A percentile compares a stretch with the other conserved stretches of the same genome.
These are phyloP conservation scores for Leccinum longicurvipes DNA, from an alignment of 768 basidiomycete species.

Conservation along the genomic window DNA sequence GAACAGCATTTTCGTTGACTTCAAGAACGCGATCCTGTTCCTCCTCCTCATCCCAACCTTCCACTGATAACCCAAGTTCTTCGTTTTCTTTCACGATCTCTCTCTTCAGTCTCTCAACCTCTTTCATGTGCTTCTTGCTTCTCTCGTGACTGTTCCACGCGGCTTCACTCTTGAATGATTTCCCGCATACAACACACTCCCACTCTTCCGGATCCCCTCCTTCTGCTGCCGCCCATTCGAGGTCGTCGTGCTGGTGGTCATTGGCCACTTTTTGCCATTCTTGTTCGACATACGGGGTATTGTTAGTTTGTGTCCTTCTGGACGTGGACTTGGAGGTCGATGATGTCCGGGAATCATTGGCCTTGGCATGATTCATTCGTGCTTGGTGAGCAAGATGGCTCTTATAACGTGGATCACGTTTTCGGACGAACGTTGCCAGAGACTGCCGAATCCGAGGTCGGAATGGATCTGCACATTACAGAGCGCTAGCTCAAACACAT, in stretches of 20 bases:
- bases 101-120: constrained; percentile 71
- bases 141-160: constrained; percentile 97
- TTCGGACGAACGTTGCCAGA: constrained; percentile 70
- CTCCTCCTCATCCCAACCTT: constrained; percentile 29
- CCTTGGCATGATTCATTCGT: constrained; percentile 35
- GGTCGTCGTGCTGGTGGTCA: constrained; percentile 40
- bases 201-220: constrained; percentile 74
- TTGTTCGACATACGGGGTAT: constrained; percentile 68
- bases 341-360: constrained; percentile 29
- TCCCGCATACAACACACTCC: constrained; percentile 95
- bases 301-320: constrained; percentile 25
- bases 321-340: constrained; percentile 22
- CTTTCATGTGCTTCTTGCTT: constrained; percentile 90
- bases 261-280: constrained; percentile 78
- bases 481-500: constrained; percentile 23
- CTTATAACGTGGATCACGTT: constrained; percentile 88
- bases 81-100: constrained; percentile 78
- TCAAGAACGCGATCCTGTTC: constrained; percentile 11
- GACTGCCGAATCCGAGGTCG: constrained; percentile 42
- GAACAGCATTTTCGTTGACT: constrained; percentile 6
- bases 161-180: constrained; percentile 85
- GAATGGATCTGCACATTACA: not conserved
- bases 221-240: constrained; percentile 74
- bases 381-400: constrained; percentile 49
- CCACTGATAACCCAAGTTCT: constrained; percentile 51